A percentile compares a stretch with the other conserved stretches of the same genome.
phyloP scores from a whole-genome alignment of 2,329 filamentous ascomycete species.

The Trichoderma polysporum region DNA sequence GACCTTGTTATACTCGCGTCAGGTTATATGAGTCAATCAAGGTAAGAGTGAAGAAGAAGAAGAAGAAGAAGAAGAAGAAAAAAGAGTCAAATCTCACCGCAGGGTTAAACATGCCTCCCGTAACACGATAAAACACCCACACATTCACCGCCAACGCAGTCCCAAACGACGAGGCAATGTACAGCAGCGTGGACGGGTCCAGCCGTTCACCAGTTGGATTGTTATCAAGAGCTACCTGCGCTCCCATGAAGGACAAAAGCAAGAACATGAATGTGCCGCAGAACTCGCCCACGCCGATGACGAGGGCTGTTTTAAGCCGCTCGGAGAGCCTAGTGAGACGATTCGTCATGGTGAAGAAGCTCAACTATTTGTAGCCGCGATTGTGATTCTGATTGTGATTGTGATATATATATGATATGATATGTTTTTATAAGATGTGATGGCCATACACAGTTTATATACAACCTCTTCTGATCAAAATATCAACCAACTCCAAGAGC shows the following conservation, averaged over 20 bases:
- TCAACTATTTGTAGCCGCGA: not conserved
- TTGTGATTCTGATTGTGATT: not conserved
- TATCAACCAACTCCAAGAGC: not conserved
- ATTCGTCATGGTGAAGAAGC: not conserved
- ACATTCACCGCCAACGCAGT: conserved; percentile 53
- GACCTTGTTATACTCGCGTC: conserved; percentile 34
- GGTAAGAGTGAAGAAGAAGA: not conserved
- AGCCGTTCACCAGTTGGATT: conserved; percentile 32
- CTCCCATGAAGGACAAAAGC: conserved; percentile 43
- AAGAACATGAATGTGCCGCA: conserved; percentile 56
- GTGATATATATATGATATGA: not conserved
- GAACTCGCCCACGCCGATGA: conserved; percentile 45
- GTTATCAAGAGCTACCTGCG: conserved; percentile 39
- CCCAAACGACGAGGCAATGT: conserved; percentile 52
- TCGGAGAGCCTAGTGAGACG: not conserved
- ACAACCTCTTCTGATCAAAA: not conserved
- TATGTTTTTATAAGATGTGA: not conserved
- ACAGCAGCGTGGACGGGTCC: conserved; percentile 42
- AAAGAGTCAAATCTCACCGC: conserved; percentile 38
- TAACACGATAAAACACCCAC: conserved; percentile 58
- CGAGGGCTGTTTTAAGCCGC: not conserved
- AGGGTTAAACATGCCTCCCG: conserved; percentile 53
- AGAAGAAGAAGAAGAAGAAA: too few relatives aligned
- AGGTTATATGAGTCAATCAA: not conserved
- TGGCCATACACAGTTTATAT: not conserved